A percentile compares a stretch with the other conserved stretches of the same genome.
These are phyloP conservation scores for Neurospora pannonica DNA, from an alignment of 495 filamentous ascomycete species.

Conservation along the genomic window DNA sequence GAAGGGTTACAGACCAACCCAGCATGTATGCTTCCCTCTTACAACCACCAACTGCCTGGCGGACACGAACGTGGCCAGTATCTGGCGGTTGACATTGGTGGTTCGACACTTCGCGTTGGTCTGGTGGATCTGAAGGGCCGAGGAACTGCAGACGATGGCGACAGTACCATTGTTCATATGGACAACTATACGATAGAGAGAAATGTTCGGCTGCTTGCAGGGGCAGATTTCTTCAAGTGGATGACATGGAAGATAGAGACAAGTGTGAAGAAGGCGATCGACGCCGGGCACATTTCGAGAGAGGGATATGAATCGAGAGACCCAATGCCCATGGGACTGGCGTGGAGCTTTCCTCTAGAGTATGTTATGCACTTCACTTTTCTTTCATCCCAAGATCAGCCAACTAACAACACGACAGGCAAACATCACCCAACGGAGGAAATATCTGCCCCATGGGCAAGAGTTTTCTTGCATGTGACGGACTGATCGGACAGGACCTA, in stretches of 20 bases:
- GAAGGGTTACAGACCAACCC: slow-evolving; percentile 36
- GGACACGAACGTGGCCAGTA: slow-evolving; percentile 60
- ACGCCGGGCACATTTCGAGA: slow-evolving; percentile 17
- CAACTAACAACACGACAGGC: slow-evolving; percentile 38
- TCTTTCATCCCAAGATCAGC: background rate
- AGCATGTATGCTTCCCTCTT: slow-evolving; percentile 49
- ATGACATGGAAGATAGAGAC: slow-evolving; percentile 68
- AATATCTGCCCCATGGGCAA: slow-evolving; percentile 79
- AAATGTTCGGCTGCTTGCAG: slow-evolving; percentile 33
- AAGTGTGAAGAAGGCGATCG: slow-evolving; percentile 30
- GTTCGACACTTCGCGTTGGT: slow-evolving; percentile 71
- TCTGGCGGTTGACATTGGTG: slow-evolving; percentile 56
- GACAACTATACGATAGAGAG: slow-evolving; percentile 42
- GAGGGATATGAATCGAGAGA: background rate
- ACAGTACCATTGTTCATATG: slow-evolving; percentile 35
- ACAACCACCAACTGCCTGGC: slow-evolving; percentile 63
- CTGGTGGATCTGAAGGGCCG: slow-evolving; percentile 56
- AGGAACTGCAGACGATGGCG: slow-evolving; percentile 13
- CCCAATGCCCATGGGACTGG: slow-evolving; percentile 54
- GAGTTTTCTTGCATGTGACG: slow-evolving; percentile 52
- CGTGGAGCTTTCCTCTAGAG: slow-evolving; percentile 86
- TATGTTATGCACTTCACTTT: slow-evolving; percentile 29
- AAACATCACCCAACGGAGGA: slow-evolving; percentile 66
- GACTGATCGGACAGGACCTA: slow-evolving; percentile 41
- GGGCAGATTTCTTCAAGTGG: slow-evolving; percentile 64